Evolutionary conservation across 106 monocot genomes (phyloP).

Genomic region (Allium fistulosum): DNA sequence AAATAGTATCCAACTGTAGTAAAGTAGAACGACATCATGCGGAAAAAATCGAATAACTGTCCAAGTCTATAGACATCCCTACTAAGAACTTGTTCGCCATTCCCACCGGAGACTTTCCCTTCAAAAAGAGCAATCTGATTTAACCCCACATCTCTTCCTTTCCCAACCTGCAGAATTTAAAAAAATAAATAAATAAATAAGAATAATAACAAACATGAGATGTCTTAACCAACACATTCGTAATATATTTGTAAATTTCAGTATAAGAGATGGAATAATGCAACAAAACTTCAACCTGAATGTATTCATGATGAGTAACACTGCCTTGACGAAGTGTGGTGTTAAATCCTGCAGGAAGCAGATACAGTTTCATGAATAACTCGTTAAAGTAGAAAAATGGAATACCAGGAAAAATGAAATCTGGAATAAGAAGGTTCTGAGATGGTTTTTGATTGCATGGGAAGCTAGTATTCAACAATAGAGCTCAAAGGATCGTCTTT

Average conservation of each 20-base stretch:
- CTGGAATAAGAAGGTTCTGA: no score
- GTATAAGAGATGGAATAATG: conserved; percentile 2
- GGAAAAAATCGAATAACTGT: conserved; percentile 87
- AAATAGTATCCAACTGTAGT: conserved; percentile 86
- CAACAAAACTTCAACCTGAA: conserved; percentile 37
- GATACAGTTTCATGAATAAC: no score
- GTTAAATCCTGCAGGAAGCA: conserved; percentile 57
- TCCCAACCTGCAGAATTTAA: conserved; percentile 53
- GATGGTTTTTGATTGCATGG: no score
- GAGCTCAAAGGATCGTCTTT: no score
- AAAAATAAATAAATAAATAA: no score
- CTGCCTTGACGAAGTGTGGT: conserved; percentile 86
- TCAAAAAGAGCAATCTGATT: conserved; percentile 95
- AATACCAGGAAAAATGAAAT: no score
- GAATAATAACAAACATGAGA: neutral
- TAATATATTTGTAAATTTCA: neutral
- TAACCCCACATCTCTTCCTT: conserved; percentile 83
- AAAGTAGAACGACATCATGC: conserved; percentile 90
- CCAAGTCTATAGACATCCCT: conserved; percentile 91
- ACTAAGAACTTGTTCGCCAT: conserved; percentile 93
- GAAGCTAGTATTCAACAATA: no score
- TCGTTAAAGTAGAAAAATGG: no score
- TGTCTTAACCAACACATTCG: no score
- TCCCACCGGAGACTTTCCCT: conserved; percentile 85
- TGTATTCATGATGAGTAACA: conserved; percentile 89